Evolutionary conservation across 768 basidiomycete species (phyloP).

Genomic region (Mycena capillaripes): DNA sequence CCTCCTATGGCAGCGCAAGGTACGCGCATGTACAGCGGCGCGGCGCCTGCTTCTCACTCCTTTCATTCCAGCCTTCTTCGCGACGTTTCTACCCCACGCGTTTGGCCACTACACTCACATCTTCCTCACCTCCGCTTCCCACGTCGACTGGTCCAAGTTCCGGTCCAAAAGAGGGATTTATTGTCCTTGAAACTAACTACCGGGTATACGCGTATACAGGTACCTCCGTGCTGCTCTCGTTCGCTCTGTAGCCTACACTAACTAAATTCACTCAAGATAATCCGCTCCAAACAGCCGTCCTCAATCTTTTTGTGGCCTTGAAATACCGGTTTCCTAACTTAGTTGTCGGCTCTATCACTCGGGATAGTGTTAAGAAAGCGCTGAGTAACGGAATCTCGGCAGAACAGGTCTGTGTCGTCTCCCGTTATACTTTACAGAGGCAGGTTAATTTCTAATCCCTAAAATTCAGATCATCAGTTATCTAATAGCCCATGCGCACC

Average conservation of each 20-base stretch:
- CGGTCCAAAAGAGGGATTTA: conserved; percentile 85
- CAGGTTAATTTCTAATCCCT: conserved; percentile 31
- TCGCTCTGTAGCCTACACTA: conserved; percentile 40
- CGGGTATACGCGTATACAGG: conserved; percentile 98
- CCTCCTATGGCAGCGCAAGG: conserved; percentile 89
- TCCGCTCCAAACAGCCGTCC: conserved; percentile 94
- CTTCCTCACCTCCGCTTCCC: conserved; percentile 86
- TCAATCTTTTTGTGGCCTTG: conserved; percentile 93
- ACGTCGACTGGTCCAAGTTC: conserved; percentile 70
- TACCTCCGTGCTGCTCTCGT: conserved; percentile 48
- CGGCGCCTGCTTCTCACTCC: conserved; percentile 29
- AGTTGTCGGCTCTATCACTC: conserved; percentile 94
- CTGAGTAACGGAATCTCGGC: conserved; percentile 96
- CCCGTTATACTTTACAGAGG: conserved; percentile 36
- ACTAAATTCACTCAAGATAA: conserved; percentile 72
- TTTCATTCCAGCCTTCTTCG: conserved; percentile 68
- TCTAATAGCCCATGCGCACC: conserved; percentile 93
- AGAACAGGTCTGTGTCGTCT: conserved; percentile 77
- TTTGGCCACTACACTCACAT: conserved; percentile 94
- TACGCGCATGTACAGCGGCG: conserved; percentile 50
- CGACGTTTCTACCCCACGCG: conserved; percentile 94
- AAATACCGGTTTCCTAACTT: conserved; percentile 97
- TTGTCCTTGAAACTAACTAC: conserved; percentile 98
- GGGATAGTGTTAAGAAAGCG: conserved; percentile 96
- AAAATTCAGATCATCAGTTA: conserved; percentile 90